Evolutionary conservation across 805 yeast genomes (phyloP).

Genomic region (Phaffomyces opuntiae): DNA sequence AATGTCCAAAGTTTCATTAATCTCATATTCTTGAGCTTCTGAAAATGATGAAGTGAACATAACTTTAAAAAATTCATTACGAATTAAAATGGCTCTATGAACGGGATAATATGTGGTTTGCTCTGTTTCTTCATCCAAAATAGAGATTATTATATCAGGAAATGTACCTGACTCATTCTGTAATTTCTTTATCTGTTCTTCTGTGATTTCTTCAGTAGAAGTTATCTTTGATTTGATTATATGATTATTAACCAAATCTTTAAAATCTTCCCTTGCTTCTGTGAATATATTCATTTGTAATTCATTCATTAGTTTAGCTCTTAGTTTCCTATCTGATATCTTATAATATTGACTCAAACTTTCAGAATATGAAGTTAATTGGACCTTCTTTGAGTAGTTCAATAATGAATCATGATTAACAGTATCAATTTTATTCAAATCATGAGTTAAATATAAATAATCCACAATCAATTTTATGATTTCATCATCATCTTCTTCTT

Average conservation of each 20-base stretch:
- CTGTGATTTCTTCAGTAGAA: constrained; percentile 1
- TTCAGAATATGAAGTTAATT: constrained; percentile 30
- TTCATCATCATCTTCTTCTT: constrained; percentile 12
- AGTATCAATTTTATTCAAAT: constrained; percentile 30
- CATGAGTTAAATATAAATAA: constrained; percentile 31
- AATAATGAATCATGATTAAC: constrained; percentile 24
- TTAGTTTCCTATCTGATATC: constrained; percentile 24
- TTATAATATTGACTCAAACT: constrained; percentile 26
- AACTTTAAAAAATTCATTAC: constrained; percentile 58
- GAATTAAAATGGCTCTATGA: constrained; percentile 50
- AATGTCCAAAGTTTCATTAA: constrained; percentile 7
- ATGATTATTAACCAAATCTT: constrained; percentile 10
- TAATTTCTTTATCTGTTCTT: constrained; percentile 7
- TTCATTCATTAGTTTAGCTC: constrained; percentile 27
- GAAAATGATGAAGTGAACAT: constrained; percentile 50
- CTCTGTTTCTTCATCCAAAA: constrained; percentile 23
- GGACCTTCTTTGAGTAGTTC: constrained; percentile 27
- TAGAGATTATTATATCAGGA: constrained; percentile 45
- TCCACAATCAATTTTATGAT: constrained; percentile 24
- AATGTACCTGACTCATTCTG: constrained; percentile 15
- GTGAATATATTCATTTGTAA: constrained; percentile 15
- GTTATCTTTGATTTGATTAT: constrained; percentile 15
- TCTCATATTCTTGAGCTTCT: constrained; percentile 24
- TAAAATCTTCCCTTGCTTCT: constrained; percentile 17
- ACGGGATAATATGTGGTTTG: constrained; percentile 45